Conservation (phyloP, 169 alveolate species). For the Eimeria acervulina region DNA sequence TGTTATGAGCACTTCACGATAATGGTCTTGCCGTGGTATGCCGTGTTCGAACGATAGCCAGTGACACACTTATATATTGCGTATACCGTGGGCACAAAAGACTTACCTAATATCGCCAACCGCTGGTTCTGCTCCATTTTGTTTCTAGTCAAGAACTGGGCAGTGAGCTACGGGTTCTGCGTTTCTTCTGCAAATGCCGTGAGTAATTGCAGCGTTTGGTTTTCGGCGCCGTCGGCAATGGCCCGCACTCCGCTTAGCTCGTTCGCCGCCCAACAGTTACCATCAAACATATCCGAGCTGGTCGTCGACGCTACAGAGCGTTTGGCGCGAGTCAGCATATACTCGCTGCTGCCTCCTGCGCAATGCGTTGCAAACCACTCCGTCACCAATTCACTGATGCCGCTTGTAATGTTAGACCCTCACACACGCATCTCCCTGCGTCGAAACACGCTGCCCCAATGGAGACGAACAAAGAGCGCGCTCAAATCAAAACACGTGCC, state of each 20-base stretch:
- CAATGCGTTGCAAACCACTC: background rate
- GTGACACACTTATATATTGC: background rate
- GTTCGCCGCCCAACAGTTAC: background rate
- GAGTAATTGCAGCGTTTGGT: no score
- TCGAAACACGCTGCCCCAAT: background rate
- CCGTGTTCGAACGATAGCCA: background rate
- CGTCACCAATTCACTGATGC: background rate
- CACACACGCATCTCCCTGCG: background rate
- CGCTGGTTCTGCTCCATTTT: no score
- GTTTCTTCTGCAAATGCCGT: background rate
- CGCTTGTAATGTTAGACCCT: background rate
- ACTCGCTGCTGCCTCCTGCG: background rate
- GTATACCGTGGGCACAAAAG: background rate
- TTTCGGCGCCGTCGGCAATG: no score
- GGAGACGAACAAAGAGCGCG: background rate
- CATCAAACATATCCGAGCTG: background rate
- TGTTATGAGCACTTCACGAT: background rate
- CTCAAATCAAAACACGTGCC: background rate
- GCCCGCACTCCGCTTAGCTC: background rate
- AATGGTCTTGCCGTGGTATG: background rate
- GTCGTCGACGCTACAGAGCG: background rate
- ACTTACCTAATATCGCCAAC: background rate
- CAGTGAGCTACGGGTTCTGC: background rate
- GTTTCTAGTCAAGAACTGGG: no score
- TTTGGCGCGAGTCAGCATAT: background rate